Base-by-base conservation (phyloP, 352 stramenopile species). In the Phytophthora citrophthora region DNA sequence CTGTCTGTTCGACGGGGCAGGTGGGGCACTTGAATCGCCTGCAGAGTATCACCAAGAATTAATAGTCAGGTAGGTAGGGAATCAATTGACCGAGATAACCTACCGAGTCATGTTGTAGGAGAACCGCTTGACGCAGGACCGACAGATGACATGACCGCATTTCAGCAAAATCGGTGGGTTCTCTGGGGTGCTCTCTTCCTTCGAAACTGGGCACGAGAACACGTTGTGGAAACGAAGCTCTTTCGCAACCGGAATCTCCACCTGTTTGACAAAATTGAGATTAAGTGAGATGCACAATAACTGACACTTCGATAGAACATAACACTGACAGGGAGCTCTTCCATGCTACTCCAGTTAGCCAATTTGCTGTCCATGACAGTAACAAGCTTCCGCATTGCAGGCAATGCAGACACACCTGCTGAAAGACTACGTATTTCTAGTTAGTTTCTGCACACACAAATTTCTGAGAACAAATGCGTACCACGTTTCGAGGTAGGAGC, bases 1-100 rank as follows among this genome's bases (percentile, higher is more conserved):
- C 80, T 15, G 74, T 85, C 68, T 95, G 88, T 61, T 96, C 89
- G 32, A 91, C 74, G 10, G 89, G 89, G 56, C 89, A 96, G 4
- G 85, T 94, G 29, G 88, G 88, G 54, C 89, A 96, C 73, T 96
- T 96, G 72, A 96, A 96, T 65, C 82, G 72, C 26, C 83, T 91
- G 38, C 24, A 53, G 29, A 20, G 23, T n/a, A 70, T 40, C 5
- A 9, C 10, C 11, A 59, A 52, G 55, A 24, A 59, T 8, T 43
- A 58, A 32, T 34, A 48, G 32, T 59, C 18, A 70, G 24, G 36
- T 12, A n/a, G 31, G 40, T 9, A 15, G 13, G 49, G 3, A 58
- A 10, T 24, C 5, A 18, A 31, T 23, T n/a, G 7, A 39, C 5
- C 40, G 31, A 5, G 20, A 26, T 44, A 69, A 60, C 70, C 29